Percentiles rank a stretch among this genome's conserved stretches.
phyloP scores from a whole-genome alignment of 2,329 filamentous ascomycete genomes.

The Aspergillus unguis region DNA sequence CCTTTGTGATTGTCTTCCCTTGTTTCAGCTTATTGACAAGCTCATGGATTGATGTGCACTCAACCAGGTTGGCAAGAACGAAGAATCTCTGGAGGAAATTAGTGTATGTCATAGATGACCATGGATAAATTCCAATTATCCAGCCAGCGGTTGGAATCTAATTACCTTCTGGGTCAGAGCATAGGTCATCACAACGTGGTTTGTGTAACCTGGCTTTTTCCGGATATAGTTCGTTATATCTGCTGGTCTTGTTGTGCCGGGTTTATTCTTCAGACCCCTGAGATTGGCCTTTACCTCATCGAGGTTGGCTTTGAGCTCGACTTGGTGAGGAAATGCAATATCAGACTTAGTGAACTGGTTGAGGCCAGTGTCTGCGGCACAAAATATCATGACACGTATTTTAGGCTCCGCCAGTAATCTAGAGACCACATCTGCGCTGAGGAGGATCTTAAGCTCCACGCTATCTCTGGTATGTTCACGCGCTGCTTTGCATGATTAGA shows the following conservation, averaged over 20 bases:
- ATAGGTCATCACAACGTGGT: constrained; percentile 82
- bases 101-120: not conserved
- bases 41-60: constrained; percentile 65
- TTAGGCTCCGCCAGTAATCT: constrained; percentile 60
- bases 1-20: constrained; percentile 71
- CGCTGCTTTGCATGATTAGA: constrained; percentile 49
- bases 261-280: constrained; percentile 91
- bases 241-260: constrained; percentile 87
- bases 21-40: constrained; percentile 66
- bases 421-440: constrained; percentile 53
- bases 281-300: constrained; percentile 90
- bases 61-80: constrained; percentile 71
- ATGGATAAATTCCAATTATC: not conserved
- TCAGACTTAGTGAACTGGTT: constrained; percentile 61
- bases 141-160: constrained; percentile 9
- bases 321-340: constrained; percentile 85
- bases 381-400: constrained; percentile 77
- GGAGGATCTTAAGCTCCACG: constrained; percentile 56
- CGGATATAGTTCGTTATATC: constrained; percentile 80
- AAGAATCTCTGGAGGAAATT: constrained; percentile 61
- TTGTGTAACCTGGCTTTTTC: constrained; percentile 64
- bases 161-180: constrained; percentile 82
- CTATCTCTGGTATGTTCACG: constrained; percentile 60
- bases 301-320: constrained; percentile 85
- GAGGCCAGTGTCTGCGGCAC: constrained; percentile 60